Evolutionary conservation across 768 basidiomycete species (phyloP).

Genomic region (Lactarius sp.): DNA sequence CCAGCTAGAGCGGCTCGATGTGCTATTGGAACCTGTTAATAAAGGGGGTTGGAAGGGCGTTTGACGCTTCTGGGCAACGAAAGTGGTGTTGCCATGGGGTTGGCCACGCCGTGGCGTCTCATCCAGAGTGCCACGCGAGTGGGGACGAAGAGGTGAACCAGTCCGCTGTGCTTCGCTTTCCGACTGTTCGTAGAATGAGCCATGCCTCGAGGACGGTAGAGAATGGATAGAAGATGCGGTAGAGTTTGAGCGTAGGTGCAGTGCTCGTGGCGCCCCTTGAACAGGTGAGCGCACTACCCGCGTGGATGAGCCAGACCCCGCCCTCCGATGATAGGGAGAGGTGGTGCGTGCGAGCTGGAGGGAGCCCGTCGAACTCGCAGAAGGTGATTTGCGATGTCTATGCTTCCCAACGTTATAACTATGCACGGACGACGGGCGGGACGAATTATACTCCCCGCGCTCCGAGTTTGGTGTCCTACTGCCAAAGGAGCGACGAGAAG

Average conservation of each 20-base stretch:
- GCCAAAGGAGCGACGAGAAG: slow-evolving; percentile 67
- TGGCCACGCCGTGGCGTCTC: slow-evolving; percentile 39
- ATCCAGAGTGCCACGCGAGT: slow-evolving; percentile 46
- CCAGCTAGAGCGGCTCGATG: slow-evolving; percentile 70
- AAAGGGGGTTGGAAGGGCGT: slow-evolving; percentile 57
- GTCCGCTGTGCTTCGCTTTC: slow-evolving; percentile 63
- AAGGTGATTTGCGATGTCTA: slow-evolving; percentile 69
- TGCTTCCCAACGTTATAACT: slow-evolving; percentile 59
- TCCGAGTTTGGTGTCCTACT: slow-evolving; percentile 88
- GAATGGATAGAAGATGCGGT: slow-evolving; percentile 75
- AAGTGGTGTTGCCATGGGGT: slow-evolving; percentile 47
- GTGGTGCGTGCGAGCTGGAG: slow-evolving; percentile 49
- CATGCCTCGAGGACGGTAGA: slow-evolving; percentile 66
- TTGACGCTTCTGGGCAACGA: slow-evolving; percentile 77
- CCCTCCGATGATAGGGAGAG: slow-evolving; percentile 79
- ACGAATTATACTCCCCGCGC: slow-evolving; percentile 60
- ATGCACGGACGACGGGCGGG: slow-evolving; percentile 81
- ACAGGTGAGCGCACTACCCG: slow-evolving; percentile 59
- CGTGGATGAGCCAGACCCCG: slow-evolving; percentile 78
- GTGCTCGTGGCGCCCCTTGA: slow-evolving; percentile 41
- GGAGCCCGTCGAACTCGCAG: slow-evolving; percentile 72
- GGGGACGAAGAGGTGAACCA: slow-evolving; percentile 56
- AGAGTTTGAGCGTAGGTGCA: slow-evolving; percentile 71
- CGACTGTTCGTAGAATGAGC: slow-evolving; percentile 71
- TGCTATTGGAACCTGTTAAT: slow-evolving; percentile 38